Percentiles rank a stretch among this genome's conserved stretches.
Conservation (phyloP, 2,329 filamentous ascomycete genomes). For the Colletotrichum sansevieriae region DNA sequence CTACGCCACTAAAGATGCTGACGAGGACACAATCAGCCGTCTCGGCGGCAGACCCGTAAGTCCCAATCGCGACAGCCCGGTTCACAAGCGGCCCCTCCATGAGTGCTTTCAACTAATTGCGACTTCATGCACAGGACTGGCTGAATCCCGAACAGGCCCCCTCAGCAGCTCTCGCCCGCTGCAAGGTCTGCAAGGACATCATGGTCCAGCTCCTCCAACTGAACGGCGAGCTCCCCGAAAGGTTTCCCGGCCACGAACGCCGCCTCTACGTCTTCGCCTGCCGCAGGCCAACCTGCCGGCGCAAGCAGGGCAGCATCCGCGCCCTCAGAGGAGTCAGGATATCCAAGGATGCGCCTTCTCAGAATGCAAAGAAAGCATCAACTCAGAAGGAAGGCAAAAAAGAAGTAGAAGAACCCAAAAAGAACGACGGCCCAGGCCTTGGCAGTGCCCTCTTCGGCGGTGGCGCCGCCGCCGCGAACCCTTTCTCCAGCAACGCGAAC, state of each 20-base stretch:
- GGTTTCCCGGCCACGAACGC: slow-evolving; percentile 88
- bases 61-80: slow-evolving; percentile 39
- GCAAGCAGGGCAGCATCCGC: slow-evolving; percentile 85
- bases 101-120: slow-evolving; percentile 20
- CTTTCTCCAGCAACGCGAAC: slow-evolving; percentile 67
- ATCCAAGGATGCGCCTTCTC: slow-evolving; percentile 55
- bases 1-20: slow-evolving; percentile 84
- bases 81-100: neutral
- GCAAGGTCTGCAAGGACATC: slow-evolving; percentile 85
- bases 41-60: slow-evolving; percentile 89
- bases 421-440: slow-evolving; percentile 59
- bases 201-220: slow-evolving; percentile 91
- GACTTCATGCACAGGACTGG: slow-evolving; percentile 77
- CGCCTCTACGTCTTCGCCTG: slow-evolving; percentile 91
- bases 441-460: slow-evolving; percentile 79
- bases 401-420: slow-evolving; percentile 49
- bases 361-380: slow-evolving; percentile 45
- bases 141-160: slow-evolving; percentile 78
- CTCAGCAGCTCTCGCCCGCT: slow-evolving; percentile 82
- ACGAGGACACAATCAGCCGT: slow-evolving; percentile 87
- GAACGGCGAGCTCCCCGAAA: slow-evolving; percentile 88
- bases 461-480: slow-evolving; percentile 59
- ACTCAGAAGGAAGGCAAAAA: slow-evolving; percentile 53
- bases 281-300: slow-evolving; percentile 80
- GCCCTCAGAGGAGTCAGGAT: slow-evolving; percentile 77